Evolutionary conservation across 2,329 filamentous ascomycete genomes (phyloP), one percentile per base, ranked within the genome.

Genomic region (Colletotrichum camelliae): DNA sequence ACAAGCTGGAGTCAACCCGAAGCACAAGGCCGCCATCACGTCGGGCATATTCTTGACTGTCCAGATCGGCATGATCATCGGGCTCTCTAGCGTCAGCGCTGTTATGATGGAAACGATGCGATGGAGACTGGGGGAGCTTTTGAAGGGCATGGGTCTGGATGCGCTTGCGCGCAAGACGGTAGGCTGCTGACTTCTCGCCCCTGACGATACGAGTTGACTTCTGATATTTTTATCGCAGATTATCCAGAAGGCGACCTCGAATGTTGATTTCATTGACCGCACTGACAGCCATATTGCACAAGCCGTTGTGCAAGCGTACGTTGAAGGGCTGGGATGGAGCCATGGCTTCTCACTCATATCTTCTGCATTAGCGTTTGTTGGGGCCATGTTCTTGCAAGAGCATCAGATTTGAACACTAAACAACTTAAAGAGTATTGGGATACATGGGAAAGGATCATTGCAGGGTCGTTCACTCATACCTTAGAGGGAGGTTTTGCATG

Each of bases 41-140:
- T 86, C 86, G 2, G 82, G 84, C 3, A 81, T 88, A 35, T 88
- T 85, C 62, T 79, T 88, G 4, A 81, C 82, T 0, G 78, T 79
- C 2, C 84, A 84, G 0, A 78, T 87, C 5, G 84, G 85, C n/a
- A 77, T 81, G 2, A 85, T 87, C 1, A 73, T 86, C 5, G 86
- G 86, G 0, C 78, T 88, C 8, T 82, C 85, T 0, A 79, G 80
- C n/a, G 81, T 83, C 0, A 87, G 85, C 64, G 84, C 85, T 2
- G 80, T 82, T 0, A 84, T 84, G 78, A 79, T 76, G 60, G 77
- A 76, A 39, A 76, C 73, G 8, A 77, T 81, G 66, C 60, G 68
- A 70, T 76, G 70, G 71, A 77, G 72, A 27, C 55, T 80, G 37
- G 67, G 73, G 16, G 37, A 67, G 3, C 58, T 76, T 24, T 74